Evolutionary conservation across 768 basidiomycete species (phyloP).

Genomic region (Russula virescens): DNA sequence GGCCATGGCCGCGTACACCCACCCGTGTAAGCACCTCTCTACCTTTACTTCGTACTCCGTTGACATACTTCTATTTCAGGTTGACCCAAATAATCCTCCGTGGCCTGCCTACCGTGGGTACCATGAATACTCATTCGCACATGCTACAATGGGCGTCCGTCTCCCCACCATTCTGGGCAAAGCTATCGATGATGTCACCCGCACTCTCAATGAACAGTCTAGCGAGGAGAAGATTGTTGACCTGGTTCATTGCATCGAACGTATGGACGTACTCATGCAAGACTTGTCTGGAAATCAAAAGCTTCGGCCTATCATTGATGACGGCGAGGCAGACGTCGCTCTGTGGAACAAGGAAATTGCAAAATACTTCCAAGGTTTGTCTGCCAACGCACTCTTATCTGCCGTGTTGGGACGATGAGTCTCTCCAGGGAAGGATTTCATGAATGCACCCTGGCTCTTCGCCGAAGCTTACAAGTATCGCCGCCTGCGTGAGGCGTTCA

Average conservation of each 20-base stretch:
- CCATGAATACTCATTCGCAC: conserved; percentile 76
- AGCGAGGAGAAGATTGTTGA: conserved; percentile 81
- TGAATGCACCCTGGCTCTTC: conserved; percentile 96
- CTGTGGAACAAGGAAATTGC: conserved; percentile 98
- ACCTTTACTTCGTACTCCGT: background rate
- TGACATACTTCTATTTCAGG: conserved; percentile 33
- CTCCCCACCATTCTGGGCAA: conserved; percentile 94
- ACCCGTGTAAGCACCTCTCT: conserved; percentile 45
- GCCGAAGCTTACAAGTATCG: conserved; percentile 94
- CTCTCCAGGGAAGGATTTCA: conserved; percentile 71
- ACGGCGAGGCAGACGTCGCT: conserved; percentile 86
- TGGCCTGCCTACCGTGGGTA: conserved; percentile 80
- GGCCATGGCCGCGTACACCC: conserved; percentile 69
- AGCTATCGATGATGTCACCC: conserved; percentile 86
- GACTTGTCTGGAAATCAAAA: conserved; percentile 82
- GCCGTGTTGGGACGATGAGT: background rate
- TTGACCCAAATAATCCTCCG: conserved; percentile 80
- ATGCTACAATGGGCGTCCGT: conserved; percentile 95
- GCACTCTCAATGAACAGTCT: conserved; percentile 82
- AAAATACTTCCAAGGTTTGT: conserved; percentile 81
- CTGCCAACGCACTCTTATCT: background rate
- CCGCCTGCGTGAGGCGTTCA: conserved; percentile 89
- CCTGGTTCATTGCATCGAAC: conserved; percentile 76
- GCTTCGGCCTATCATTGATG: conserved; percentile 83
- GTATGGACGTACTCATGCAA: conserved; percentile 86